Base-by-base conservation (phyloP, 1,284 basidiomycete genomes). In the Melanopsichium pennsylvanicum region DNA sequence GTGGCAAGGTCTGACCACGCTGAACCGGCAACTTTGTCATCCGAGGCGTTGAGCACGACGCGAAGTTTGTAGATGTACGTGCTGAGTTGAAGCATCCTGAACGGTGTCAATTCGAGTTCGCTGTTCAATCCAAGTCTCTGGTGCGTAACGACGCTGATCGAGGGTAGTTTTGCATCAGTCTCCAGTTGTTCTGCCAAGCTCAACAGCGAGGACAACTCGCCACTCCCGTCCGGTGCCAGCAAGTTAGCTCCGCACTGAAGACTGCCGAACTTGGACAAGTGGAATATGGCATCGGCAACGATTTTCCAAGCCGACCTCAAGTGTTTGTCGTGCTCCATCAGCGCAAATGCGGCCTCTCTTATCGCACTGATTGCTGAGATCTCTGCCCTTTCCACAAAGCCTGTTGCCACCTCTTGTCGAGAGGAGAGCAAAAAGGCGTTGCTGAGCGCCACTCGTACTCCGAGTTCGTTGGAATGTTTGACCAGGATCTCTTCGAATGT, bases 351-450 rank as follows among this genome's bases (percentile, higher is more conserved):
- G 5, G 88, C 86, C 5, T 86, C 83, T 5, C 77, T 75, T 42
- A 95, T 84, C 1, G 89, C 85, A 10, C 82, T 81, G 25, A 88
- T 75, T 69, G 93, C 89, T 1, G 90, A 90, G 22, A 83, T 80
- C 72, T 93, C 88, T 0, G 93, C 88, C 49, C 94, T 85, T 16
- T 86, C 85, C 12, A 86, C 83, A 80, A 91, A 94, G 0, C 92
- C 91, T 19, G 87, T 85, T 0, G 84, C 80, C 2, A 86, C 82
- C 70, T 96, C 87, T 32, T 85, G 82, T 8, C 85, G 84, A 2
- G 91, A 94, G 13, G 89, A 85, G 23, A 89, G 86, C 1, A 97
- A 83, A 50, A 88, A 85, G 2, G 90, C 87, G 75, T 90, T 89
- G 0, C 88, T 88, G 13, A 95, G 84, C 1, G 90, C 87, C 22